phyloP scores from a whole-genome alignment of 129 eudicot genomes.

The Ambrosia trifida region DNA sequence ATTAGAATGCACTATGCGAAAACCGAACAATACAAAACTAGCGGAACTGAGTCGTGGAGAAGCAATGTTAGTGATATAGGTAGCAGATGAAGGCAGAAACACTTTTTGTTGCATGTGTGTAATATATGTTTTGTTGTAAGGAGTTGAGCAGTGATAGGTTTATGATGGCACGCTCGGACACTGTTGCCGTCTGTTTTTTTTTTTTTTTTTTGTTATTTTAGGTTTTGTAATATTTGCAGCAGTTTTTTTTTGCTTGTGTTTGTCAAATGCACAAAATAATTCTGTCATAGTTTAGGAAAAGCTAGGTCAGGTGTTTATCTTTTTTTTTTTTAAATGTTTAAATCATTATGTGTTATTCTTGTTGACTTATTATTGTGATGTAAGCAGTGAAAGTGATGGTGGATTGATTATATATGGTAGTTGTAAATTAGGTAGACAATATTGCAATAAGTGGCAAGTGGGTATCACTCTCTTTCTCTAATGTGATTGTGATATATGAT shows the following conservation, averaged over 20 bases:
- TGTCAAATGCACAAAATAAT: conserved; percentile 37
- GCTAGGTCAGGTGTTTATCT: background rate
- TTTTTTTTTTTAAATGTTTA: background rate
- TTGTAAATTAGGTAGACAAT: background rate
- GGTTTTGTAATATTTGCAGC: conserved; percentile 31
- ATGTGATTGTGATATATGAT: background rate
- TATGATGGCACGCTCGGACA: conserved; percentile 16
- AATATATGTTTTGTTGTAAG: conserved; percentile 21
- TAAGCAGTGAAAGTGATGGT: conserved; percentile 16
- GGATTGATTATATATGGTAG: background rate
- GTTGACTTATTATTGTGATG: background rate
- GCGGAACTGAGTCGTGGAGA: conserved; percentile 59
- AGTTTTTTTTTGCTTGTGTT: background rate
- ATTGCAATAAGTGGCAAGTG: background rate
- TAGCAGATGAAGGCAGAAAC: conserved; percentile 44
- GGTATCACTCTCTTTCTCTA: background rate
- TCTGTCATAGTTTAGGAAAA: conserved; percentile 18
- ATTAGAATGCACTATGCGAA: conserved; percentile 73
- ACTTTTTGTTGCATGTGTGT: conserved; percentile 14
- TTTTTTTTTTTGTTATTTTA: conserved; percentile 25
- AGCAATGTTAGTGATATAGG: conserved; percentile 49
- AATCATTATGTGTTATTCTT: background rate
- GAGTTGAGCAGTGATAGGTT: conserved; percentile 31
- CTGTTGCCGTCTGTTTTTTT: conserved; percentile 28
- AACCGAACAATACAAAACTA: conserved; percentile 48